A percentile compares a stretch with the other conserved stretches of the same genome.
phyloP scores from a whole-genome alignment of 768 basidiomycete genomes.

The Amanita exitialis region DNA sequence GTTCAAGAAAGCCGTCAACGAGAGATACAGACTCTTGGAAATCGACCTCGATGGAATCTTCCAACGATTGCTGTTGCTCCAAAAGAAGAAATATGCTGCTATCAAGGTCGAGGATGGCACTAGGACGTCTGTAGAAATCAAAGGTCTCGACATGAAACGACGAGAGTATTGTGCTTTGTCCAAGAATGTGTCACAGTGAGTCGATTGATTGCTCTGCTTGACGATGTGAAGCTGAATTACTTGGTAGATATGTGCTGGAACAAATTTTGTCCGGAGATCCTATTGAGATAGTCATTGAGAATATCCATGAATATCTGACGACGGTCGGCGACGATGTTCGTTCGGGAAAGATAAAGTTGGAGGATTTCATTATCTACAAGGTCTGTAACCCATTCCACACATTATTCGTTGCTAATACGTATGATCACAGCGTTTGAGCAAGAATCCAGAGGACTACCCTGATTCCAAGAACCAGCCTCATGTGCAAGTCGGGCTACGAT shows the following conservation, averaged over 20 bases:
- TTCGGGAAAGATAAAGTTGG: slow-evolving; percentile 67
- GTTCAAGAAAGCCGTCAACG: slow-evolving; percentile 95
- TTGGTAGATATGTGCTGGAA: slow-evolving; percentile 71
- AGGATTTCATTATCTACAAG: slow-evolving; percentile 94
- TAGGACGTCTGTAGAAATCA: slow-evolving; percentile 76
- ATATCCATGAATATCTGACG: slow-evolving; percentile 86
- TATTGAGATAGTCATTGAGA: slow-evolving; percentile 81
- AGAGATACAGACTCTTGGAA: slow-evolving; percentile 89
- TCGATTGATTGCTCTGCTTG: slow-evolving; percentile 6
- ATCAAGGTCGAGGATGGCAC: slow-evolving; percentile 85
- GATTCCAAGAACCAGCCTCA: slow-evolving; percentile 94
- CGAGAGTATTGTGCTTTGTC: slow-evolving; percentile 90
- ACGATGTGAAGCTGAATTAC: background rate
- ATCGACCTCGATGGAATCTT: slow-evolving; percentile 96
- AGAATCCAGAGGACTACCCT: slow-evolving; percentile 95
- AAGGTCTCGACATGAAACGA: slow-evolving; percentile 98
- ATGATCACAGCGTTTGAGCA: slow-evolving; percentile 73
- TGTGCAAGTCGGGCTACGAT: slow-evolving; percentile 87
- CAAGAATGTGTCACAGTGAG: slow-evolving; percentile 88
- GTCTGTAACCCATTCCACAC: slow-evolving; percentile 23
- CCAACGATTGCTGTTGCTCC: slow-evolving; percentile 81
- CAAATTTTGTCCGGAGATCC: slow-evolving; percentile 87
- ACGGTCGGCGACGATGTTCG: slow-evolving; percentile 72
- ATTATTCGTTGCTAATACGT: background rate
- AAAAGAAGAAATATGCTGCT: slow-evolving; percentile 99